Percentiles rank a stretch among this genome's conserved stretches.
phyloP scores from a whole-genome alignment of 768 basidiomycete species.

The Lactarius hatsudake region DNA sequence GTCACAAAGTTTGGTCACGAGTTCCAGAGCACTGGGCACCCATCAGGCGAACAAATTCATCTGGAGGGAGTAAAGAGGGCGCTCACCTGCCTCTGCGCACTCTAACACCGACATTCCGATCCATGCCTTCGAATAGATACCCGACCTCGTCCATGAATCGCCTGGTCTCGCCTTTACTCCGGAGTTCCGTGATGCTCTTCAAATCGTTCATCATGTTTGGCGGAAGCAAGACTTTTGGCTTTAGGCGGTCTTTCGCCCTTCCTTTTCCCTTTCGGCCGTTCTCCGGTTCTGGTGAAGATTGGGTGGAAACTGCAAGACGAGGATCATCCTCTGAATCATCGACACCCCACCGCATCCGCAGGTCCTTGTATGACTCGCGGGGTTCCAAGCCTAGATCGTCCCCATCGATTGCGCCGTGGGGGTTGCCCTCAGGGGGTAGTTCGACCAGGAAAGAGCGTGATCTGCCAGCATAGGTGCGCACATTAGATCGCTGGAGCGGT shows the following conservation, averaged over 20 bases:
- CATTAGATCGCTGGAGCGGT: conserved; percentile 35
- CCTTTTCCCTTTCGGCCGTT: conserved; percentile 39
- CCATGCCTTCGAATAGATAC: conserved; percentile 80
- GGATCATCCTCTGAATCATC: conserved; percentile 77
- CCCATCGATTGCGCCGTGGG: conserved; percentile 34
- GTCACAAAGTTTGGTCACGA: conserved; percentile 71
- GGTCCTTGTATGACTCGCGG: conserved; percentile 72
- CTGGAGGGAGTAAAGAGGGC: background rate
- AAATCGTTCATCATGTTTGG: conserved; percentile 67
- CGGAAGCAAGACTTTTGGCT: conserved; percentile 38
- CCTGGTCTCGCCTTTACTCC: conserved; percentile 76
- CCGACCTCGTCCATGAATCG: conserved; percentile 83
- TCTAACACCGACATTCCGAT: conserved; percentile 46
- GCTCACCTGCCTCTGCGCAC: conserved; percentile 67
- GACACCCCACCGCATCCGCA: conserved; percentile 78
- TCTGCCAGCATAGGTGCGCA: conserved; percentile 70
- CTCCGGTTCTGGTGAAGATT: conserved; percentile 30
- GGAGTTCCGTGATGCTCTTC: conserved; percentile 76
- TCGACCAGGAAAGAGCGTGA: conserved; percentile 79
- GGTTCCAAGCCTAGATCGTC: conserved; percentile 43
- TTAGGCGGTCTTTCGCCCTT: conserved; percentile 33
- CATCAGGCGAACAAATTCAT: background rate
- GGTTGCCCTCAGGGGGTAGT: conserved; percentile 39
- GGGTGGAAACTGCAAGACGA: conserved; percentile 32
- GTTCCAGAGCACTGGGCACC: conserved; percentile 64